phyloP scores from a whole-genome alignment of 2,329 filamentous ascomycete species.

The Trichoderma aggressivum region DNA sequence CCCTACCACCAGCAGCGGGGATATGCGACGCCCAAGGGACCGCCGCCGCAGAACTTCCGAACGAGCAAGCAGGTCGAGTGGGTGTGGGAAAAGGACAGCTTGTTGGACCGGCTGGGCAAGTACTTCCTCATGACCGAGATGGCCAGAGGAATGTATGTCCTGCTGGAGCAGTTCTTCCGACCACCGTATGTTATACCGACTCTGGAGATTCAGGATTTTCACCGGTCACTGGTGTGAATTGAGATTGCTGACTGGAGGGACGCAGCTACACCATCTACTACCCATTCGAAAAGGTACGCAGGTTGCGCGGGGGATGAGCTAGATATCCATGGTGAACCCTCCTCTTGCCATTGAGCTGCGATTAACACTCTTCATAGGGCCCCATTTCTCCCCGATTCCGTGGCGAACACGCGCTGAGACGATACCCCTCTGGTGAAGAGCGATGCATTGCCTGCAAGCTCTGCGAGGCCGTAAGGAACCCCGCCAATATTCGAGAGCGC shows the following conservation, averaged over 20 bases:
- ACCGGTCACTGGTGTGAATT: neutral
- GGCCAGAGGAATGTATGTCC: conserved; percentile 95
- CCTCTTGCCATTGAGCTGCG: neutral
- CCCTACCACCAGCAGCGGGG: conserved; percentile 33
- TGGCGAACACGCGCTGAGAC: conserved; percentile 92
- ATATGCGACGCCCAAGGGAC: conserved; percentile 70
- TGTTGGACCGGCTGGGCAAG: conserved; percentile 80
- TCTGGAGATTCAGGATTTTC: neutral
- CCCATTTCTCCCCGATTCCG: conserved; percentile 97
- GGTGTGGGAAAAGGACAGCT: conserved; percentile 74
- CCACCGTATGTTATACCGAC: conserved; percentile 72
- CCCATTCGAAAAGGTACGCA: conserved; percentile 83
- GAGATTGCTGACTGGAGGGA: conserved; percentile 6
- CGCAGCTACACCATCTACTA: conserved; percentile 95
- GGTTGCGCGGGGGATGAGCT: neutral
- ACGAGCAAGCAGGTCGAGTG: conserved; percentile 70
- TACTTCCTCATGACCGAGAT: conserved; percentile 97
- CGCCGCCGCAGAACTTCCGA: conserved; percentile 78
- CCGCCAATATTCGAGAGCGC: neutral
- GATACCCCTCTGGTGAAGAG: conserved; percentile 97
- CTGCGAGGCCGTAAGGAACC: conserved; percentile 71
- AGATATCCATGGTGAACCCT: neutral
- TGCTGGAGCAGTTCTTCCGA: conserved; percentile 96
- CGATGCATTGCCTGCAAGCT: conserved; percentile 99
- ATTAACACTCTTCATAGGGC: conserved; percentile 50